Percentiles rank a stretch among this genome's conserved stretches.
phyloP scores from a whole-genome alignment of 2,329 filamentous ascomycete species.

The Lecanicillium sp. region DNA sequence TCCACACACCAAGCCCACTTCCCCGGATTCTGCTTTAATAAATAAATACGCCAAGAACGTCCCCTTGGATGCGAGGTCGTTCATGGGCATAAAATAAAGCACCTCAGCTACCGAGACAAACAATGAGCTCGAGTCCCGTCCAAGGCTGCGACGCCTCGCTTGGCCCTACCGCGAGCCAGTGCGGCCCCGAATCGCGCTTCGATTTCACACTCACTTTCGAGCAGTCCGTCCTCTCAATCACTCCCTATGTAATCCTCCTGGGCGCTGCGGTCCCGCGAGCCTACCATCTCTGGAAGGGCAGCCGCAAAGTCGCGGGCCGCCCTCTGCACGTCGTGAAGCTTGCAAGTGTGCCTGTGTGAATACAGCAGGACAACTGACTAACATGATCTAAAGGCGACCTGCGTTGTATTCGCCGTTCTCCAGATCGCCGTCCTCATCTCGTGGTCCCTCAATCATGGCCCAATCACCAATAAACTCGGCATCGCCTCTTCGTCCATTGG shows the following conservation, averaged over 20 bases:
- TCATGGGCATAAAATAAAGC: no score
- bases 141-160: slow-evolving; percentile 1
- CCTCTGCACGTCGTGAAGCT: not conserved
- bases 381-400: not conserved
- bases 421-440: slow-evolving; percentile 1
- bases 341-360: not conserved
- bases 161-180: not conserved
- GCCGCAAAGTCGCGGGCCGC: slow-evolving; percentile 1
- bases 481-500: slow-evolving; percentile 22
- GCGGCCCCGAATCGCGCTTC: not conserved
- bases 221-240: slow-evolving; percentile 4
- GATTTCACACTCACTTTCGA: slow-evolving; percentile 10
- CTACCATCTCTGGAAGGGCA: not conserved
- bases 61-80: no score
- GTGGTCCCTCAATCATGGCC: not conserved
- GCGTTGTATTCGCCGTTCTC: not conserved
- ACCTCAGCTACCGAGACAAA: no score
- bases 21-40: no score
- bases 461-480: not conserved
- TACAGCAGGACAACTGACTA: not conserved
- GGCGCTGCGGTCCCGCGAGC: not conserved
- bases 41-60: no score
- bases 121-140: no score
- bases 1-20: no score
- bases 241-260: not conserved